phyloP scores from a whole-genome alignment of 441 rosid species.

The Bocquillonia castaneifolia region DNA sequence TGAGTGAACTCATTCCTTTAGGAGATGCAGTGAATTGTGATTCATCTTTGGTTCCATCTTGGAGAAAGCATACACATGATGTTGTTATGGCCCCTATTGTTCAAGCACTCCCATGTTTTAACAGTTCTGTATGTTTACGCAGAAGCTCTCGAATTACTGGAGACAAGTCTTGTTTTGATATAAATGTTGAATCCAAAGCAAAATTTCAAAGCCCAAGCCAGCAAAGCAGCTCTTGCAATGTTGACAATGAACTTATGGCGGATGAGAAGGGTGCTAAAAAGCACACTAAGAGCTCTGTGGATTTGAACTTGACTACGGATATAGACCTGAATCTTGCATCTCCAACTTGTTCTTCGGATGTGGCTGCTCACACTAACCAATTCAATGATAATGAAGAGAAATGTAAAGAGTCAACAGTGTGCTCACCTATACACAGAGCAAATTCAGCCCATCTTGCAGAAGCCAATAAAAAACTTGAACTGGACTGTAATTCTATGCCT shows the following conservation, averaged over 20 bases:
- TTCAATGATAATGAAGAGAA: slow-evolving; percentile 16
- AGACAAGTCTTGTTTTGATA: slow-evolving; percentile 14
- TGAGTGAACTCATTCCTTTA: slow-evolving; percentile 19
- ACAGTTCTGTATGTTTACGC: slow-evolving; percentile 16
- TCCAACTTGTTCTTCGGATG: slow-evolving; percentile 22
- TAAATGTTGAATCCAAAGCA: slow-evolving; percentile 27
- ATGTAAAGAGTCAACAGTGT: neutral
- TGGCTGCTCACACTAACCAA: slow-evolving; percentile 12
- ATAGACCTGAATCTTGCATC: slow-evolving; percentile 19
- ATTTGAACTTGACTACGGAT: slow-evolving; percentile 8
- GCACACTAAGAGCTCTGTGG: slow-evolving; percentile 7
- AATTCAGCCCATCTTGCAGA: neutral
- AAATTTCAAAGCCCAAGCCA: neutral
- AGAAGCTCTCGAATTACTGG: slow-evolving; percentile 23
- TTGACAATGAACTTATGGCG: slow-evolving; percentile 14
- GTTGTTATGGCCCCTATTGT: slow-evolving; percentile 28
- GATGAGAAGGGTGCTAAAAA: slow-evolving; percentile 4
- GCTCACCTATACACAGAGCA: neutral
- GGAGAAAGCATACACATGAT: slow-evolving; percentile 15
- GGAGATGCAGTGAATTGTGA: slow-evolving; percentile 16
- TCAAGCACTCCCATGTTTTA: slow-evolving; percentile 51
- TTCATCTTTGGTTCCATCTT: slow-evolving; percentile 25
- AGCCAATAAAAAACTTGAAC: slow-evolving; percentile 13
- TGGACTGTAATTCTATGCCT: slow-evolving; percentile 27
- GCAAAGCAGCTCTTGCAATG: slow-evolving; percentile 13